phyloP scores from a whole-genome alignment of 2,329 filamentous ascomycete genomes.

The Pseudocercospora macadamiae region DNA sequence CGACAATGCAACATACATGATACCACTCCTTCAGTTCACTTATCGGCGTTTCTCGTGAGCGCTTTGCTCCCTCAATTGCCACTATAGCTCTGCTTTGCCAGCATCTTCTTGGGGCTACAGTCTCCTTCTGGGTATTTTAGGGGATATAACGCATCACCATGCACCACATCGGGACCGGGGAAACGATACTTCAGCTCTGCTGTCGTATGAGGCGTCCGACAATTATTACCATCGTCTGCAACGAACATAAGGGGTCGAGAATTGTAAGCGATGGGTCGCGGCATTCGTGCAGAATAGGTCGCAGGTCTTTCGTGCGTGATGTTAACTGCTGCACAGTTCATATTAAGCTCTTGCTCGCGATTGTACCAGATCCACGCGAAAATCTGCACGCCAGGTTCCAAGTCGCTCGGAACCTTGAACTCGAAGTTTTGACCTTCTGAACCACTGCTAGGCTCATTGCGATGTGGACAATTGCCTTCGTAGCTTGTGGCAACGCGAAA shows the following conservation, averaged over 20 bases:
- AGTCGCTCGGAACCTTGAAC: constrained; percentile 49
- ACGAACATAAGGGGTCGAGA: constrained; percentile 47
- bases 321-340: constrained; percentile 50
- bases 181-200: constrained; percentile 49
- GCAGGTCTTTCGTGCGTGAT: constrained; percentile 36
- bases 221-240: constrained; percentile 46
- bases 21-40: too few relatives aligned
- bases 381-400: constrained; percentile 45
- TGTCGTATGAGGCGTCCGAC: constrained; percentile 39
- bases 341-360: constrained; percentile 50
- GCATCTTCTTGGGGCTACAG: constrained; percentile 23
- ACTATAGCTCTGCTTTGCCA: constrained; percentile 25
- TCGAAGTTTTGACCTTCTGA: constrained; percentile 49
- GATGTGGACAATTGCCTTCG: constrained; percentile 53
- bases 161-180: constrained; percentile 48
- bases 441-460: constrained; percentile 39
- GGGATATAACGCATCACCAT: constrained; percentile 50
- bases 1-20: too few relatives aligned
- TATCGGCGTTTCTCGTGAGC: too few relatives aligned
- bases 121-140: constrained; percentile 42
- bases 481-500: constrained; percentile 51
- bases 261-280: constrained; percentile 39
- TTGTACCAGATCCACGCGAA: constrained; percentile 56
- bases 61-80: constrained; percentile 18
- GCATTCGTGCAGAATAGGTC: constrained; percentile 1